These are phyloP conservation scores for Beta macrorhiza DNA, from an alignment of 179 eudicot genomes.

Conservation along the genomic window DNA sequence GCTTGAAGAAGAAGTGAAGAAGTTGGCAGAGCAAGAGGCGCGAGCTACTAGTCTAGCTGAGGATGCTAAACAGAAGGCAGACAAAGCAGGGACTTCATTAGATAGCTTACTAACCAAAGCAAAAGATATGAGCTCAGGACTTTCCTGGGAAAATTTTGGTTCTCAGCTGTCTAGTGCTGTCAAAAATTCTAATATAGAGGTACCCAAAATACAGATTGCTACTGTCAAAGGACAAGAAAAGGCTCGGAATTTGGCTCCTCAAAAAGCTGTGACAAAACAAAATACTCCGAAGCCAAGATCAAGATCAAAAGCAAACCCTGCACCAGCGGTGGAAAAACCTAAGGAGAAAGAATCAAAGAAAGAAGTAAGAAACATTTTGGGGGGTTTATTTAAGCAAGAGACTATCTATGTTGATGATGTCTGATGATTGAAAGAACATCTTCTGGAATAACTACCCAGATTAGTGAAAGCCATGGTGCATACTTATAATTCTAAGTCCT, in stretches of 20 bases:
- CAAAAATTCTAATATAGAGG: conserved; percentile 37
- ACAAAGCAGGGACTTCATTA: conserved; percentile 55
- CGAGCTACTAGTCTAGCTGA: conserved; percentile 51
- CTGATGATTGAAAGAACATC: conserved; percentile 20
- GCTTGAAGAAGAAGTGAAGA: conserved; percentile 59
- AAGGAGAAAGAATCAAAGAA: conserved; percentile 36
- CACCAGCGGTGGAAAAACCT: conserved; percentile 33
- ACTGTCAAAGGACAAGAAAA: conserved; percentile 92
- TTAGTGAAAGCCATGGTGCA: background rate
- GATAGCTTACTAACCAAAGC: conserved; percentile 53
- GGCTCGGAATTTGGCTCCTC: conserved; percentile 56
- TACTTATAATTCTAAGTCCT: no score
- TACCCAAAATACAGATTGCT: conserved; percentile 67
- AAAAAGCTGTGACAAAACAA: conserved; percentile 61
- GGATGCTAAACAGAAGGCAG: conserved; percentile 61
- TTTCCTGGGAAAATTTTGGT: conserved; percentile 74
- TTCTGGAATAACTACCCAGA: background rate
- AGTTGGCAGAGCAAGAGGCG: conserved; percentile 49
- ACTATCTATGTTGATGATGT: conserved; percentile 83
- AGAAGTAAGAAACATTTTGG: conserved; percentile 71
- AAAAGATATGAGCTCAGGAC: conserved; percentile 51
- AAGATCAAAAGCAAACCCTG: conserved; percentile 19
- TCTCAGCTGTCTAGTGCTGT: conserved; percentile 72
- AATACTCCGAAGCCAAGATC: conserved; percentile 27
- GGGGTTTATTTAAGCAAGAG: conserved; percentile 95